Base-by-base conservation (phyloP, 441 rosid species). In the Gossypium trilobum region DNA sequence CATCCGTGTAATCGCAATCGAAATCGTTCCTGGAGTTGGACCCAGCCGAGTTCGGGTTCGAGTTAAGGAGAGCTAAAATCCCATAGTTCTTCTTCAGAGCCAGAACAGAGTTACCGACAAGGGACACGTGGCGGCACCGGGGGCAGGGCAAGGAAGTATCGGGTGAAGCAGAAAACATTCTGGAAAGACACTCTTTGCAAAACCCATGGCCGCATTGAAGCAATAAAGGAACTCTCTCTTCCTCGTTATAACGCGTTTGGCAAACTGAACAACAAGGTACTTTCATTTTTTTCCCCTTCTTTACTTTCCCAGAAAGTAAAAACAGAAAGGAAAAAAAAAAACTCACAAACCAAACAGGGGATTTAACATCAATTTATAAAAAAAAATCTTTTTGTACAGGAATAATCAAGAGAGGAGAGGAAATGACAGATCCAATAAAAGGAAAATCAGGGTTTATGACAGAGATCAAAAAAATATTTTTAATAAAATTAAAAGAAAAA, bases 241-340 rank as follows among this genome's bases (percentile, higher is more conserved):
- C 94, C 79, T 92, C 98, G 83, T 92, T 89, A 82, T 95, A 95
- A 81, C 97, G 81, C 50, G 90, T 89, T 80, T 92, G 98, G 85
- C 99, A 95, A 31, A 95, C 96, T 11, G 96, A 92, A 77, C 99
- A 95, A 64, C 92, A 88, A 8, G 98, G 96, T 4, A 91, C 93
- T 77, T 91, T 91, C 89, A 87, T 89, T 75, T 25, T 31, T 70
- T 8, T 60, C 71, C 80, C 3, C 74, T 66, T 78, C 75, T 79
- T 63, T 62, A 39, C 42, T 72, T 72, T n/a, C 25, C 16, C 48
- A 33, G 65, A 52, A 58, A 50, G 23, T 14, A 16, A 46, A 22
- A 48, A 25, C 25, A 6, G 5, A 46, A 46, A 2, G 11, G 0
- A 56, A 10, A 22, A 56, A 22, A 22, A 22, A 56, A 9, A 56